Evolutionary conservation across 2,329 filamentous ascomycete genomes (phyloP).

Genomic region (Hysterium pulicare): DNA sequence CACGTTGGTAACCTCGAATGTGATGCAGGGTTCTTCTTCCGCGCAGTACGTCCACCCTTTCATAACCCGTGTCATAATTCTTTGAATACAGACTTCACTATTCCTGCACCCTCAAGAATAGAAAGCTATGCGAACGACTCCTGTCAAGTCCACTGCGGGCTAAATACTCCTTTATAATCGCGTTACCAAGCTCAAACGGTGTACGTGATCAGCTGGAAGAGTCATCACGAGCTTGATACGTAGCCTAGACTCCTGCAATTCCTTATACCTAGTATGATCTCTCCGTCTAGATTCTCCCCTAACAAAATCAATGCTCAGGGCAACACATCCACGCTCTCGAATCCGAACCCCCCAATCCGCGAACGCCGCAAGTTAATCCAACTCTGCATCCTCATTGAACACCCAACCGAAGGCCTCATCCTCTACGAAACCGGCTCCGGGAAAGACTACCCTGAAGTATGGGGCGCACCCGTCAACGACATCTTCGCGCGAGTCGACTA

Average conservation of each 20-base stretch:
- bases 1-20: constrained; percentile 35
- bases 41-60: constrained; percentile 15
- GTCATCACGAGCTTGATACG: too few species aligned
- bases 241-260: too few species aligned
- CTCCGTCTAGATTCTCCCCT: background rate
- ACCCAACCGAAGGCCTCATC: constrained; percentile 35
- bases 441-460: constrained; percentile 27
- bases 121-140: too few species aligned
- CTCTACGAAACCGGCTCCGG: constrained; percentile 36
- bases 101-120: too few species aligned
- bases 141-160: too few species aligned
- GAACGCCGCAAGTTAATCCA: constrained; percentile 29
- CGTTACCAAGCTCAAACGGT: too few species aligned
- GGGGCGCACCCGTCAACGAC: constrained; percentile 28
- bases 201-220: too few species aligned
- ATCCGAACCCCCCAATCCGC: constrained; percentile 18
- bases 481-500: constrained; percentile 31
- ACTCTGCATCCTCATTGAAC: constrained; percentile 23
- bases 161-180: too few species aligned
- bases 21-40: constrained; percentile 35
- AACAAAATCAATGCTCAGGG: constrained; percentile 9
- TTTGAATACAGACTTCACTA: too few species aligned
- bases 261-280: too few species aligned
- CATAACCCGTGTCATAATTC: background rate
- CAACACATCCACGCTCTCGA: constrained; percentile 24